Conservation (phyloP, 768 basidiomycete genomes). For the Tylopilus vinaceipallidus region DNA sequence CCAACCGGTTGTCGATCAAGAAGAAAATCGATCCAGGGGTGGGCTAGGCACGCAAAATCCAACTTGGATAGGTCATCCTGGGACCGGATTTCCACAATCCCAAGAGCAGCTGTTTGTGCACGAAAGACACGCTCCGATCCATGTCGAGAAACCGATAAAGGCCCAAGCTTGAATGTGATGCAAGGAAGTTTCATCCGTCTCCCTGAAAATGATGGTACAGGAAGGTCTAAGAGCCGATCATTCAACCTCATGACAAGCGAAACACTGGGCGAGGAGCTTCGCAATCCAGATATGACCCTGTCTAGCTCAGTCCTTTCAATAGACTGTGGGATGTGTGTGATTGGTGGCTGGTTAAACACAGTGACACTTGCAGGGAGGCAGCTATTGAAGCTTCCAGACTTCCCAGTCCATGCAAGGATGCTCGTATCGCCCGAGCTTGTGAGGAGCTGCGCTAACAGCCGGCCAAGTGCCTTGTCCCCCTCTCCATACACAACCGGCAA, state of each 20-base stretch:
- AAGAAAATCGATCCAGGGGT: constrained; percentile 17
- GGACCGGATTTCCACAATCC: background rate
- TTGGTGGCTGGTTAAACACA: background rate
- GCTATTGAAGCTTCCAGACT: constrained; percentile 4
- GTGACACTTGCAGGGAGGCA: constrained; percentile 1
- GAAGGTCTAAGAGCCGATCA: background rate
- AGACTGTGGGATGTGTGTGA: background rate
- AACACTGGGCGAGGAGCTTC: too few relatives aligned
- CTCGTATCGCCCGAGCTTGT: constrained; percentile 5
- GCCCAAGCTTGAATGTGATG: constrained; percentile 3
- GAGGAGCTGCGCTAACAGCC: constrained; percentile 7
- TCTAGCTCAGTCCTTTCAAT: background rate
- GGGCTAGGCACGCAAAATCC: background rate
- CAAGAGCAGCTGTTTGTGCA: background rate
- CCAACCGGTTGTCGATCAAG: background rate
- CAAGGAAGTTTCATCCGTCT: constrained; percentile 9
- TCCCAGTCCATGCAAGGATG: constrained; percentile 11
- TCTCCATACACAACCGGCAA: constrained; percentile 8
- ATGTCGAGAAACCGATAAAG: too few relatives aligned
- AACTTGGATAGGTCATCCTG: background rate
- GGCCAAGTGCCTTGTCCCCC: constrained; percentile 3
- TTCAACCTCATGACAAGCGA: too few relatives aligned
- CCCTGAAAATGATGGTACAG: background rate
- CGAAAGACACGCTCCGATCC: background rate
- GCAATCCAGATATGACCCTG: background rate